Evolutionary conservation across 148 eudicot species (phyloP), one percentile per base, ranked within the genome.

Genomic region (Camellia lanceoleosa): DNA sequence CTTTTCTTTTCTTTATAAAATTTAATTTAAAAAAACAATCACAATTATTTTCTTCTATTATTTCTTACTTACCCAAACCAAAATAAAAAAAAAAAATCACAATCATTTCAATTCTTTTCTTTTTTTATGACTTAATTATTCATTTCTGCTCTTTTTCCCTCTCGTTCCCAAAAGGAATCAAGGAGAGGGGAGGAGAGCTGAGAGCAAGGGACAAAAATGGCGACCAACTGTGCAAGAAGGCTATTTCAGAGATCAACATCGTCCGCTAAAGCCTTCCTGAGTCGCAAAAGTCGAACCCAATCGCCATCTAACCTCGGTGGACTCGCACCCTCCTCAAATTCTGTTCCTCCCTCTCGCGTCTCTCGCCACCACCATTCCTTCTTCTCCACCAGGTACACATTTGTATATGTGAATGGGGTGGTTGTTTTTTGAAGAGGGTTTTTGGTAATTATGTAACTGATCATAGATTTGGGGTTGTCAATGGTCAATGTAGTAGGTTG

Each of bases 331-430:
- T 23, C 23, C 23, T 9, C 87, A 73, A n/a, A 55, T 11, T 44
- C 75, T 2, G 4, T 0, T 23, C 0, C 23, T 23, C 23, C 23
- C 23, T 23, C 70, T 43, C 80, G 82, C 70, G 56, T 74, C 66
- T 51, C 81, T 38, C 76, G 51, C 79, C 85, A 77, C 71, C 82
- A 9, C 51, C 70, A 70, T 60, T 63, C 78, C 76, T 69, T 79
- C 72, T 80, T 77, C 71, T 74, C 68, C 62, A 74, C 87, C 41
- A 82, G 88, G 88, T 86, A 15, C 54, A 19, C 38, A 9, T 15
- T 0, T 23, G 23, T 23, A 23, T 23, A 23, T 23, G 23, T 23
- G 23, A 23, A 23, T 23, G 23, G 23, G 23, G 23, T 23, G 23
- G 23, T 23, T 23, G 23, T 23, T 0, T 23, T 23, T 23, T 23